phyloP scores from a whole-genome alignment of 1,284 basidiomycete species.

The Melampsora americana region DNA sequence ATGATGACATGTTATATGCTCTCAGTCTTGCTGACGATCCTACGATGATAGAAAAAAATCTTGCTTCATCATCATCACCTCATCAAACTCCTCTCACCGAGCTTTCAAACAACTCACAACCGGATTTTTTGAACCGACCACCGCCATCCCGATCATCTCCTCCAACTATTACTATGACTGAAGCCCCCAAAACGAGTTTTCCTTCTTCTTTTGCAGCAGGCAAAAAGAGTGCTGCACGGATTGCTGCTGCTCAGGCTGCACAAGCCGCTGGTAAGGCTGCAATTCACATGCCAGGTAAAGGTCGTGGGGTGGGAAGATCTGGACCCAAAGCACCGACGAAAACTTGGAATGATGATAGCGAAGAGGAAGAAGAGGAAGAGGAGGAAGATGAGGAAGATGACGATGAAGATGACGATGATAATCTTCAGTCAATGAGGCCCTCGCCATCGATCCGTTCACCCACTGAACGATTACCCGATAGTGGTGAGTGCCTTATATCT shows the following conservation, averaged over 20 bases:
- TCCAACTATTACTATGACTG: constrained; percentile 18
- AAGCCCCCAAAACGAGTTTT: constrained; percentile 44
- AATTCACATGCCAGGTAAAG: constrained; percentile 45
- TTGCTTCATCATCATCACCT: not conserved
- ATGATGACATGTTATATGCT: constrained; percentile 38
- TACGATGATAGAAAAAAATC: too few species aligned
- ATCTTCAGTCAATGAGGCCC: constrained; percentile 29
- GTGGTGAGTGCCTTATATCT: not conserved
- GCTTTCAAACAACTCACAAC: not conserved
- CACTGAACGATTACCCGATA: not conserved
- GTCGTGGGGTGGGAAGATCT: not conserved
- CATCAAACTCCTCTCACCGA: not conserved
- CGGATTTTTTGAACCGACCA: constrained; percentile 20
- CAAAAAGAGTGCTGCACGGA: constrained; percentile 48
- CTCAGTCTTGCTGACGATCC: constrained; percentile 24
- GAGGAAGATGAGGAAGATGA: constrained; percentile 49
- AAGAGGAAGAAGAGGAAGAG: constrained; percentile 46
- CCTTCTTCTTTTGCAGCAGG: constrained; percentile 46
- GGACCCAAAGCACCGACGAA: not conserved
- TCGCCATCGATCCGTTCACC: constrained; percentile 6
- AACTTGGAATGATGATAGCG: constrained; percentile 25
- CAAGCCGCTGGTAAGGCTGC: constrained; percentile 46
- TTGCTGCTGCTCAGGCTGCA: constrained; percentile 48
- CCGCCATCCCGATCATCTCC: constrained; percentile 1
- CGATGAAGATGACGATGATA: constrained; percentile 48